These are phyloP conservation scores for Trametes pubescens DNA, from an alignment of 1,284 basidiomycete species.

Conservation along the genomic window DNA sequence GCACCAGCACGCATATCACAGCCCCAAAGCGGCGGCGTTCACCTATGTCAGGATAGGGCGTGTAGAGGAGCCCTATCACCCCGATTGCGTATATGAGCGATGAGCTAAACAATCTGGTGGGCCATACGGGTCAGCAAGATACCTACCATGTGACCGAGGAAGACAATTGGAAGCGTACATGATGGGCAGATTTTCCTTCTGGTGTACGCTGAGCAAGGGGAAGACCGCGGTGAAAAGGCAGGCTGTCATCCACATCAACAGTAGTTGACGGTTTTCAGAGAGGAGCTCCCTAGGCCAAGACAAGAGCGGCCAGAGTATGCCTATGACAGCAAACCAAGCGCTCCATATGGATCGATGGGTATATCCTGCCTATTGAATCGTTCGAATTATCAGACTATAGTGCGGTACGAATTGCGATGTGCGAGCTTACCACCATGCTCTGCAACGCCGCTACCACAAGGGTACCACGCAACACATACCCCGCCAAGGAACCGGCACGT, in stretches of 20 bases:
- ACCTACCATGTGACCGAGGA: not conserved
- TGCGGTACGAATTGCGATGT: not conserved
- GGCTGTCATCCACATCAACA: slow-evolving; percentile 57
- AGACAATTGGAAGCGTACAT: slow-evolving; percentile 56
- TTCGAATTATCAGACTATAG: not conserved
- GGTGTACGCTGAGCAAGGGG: slow-evolving; percentile 78
- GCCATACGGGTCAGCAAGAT: not conserved
- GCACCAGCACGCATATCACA: slow-evolving; percentile 13
- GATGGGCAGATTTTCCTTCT: slow-evolving; percentile 66
- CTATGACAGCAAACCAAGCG: slow-evolving; percentile 69
- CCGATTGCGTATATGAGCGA: slow-evolving; percentile 24
- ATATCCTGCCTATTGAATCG: slow-evolving; percentile 63
- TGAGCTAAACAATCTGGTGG: slow-evolving; percentile 12
- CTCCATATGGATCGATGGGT: slow-evolving; percentile 80
- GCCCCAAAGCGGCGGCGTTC: slow-evolving; percentile 19
- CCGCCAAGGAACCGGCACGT: slow-evolving; percentile 15
- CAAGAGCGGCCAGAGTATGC: slow-evolving; percentile 71
- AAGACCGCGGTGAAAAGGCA: slow-evolving; percentile 73
- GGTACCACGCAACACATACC: slow-evolving; percentile 37
- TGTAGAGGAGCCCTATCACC: slow-evolving; percentile 3
- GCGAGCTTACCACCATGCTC: slow-evolving; percentile 73
- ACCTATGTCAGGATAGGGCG: slow-evolving; percentile 6
- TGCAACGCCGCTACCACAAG: slow-evolving; percentile 59
- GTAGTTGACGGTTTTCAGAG: slow-evolving; percentile 42
- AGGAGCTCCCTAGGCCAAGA: slow-evolving; percentile 52